These are phyloP conservation scores for Chlorella sp. DNA, from an alignment of 139 green algal genomes.

Conservation along the genomic window DNA sequence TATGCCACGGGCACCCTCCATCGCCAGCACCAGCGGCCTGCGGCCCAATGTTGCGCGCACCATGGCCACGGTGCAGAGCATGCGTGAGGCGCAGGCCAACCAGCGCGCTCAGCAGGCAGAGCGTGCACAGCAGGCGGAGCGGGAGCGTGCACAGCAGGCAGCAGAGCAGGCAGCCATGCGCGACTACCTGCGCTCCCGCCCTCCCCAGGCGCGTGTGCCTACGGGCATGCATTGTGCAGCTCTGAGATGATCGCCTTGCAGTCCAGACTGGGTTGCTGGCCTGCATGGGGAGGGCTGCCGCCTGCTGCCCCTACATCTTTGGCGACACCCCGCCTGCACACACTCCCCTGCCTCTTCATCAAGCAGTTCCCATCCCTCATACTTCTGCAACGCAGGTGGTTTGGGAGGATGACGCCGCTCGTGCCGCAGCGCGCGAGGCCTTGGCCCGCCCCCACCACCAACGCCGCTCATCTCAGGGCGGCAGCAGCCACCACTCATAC, in stretches of 20 bases:
- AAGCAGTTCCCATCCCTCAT: not conserved
- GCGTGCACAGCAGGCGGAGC: slow-evolving; percentile 1
- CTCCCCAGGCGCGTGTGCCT: not conserved
- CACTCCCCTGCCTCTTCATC: not conserved
- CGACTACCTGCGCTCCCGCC: not conserved
- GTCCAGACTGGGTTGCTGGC: too few relatives aligned
- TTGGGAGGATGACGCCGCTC: not conserved
- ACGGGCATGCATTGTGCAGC: too few relatives aligned
- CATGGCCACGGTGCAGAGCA: not conserved
- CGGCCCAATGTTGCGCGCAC: not conserved
- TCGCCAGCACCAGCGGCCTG: not conserved
- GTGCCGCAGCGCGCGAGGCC: not conserved
- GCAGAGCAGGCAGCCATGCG: slow-evolving; percentile 3
- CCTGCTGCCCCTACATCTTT: too few relatives aligned
- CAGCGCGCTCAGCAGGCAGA: not conserved
- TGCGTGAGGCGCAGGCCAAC: not conserved
- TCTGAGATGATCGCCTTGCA: too few relatives aligned
- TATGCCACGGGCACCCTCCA: not conserved
- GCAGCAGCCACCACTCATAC: too few relatives aligned
- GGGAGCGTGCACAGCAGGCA: not conserved
- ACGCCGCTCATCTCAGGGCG: not conserved
- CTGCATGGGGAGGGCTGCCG: too few relatives aligned
- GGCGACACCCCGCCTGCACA: too few relatives aligned
- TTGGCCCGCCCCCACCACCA: not conserved
- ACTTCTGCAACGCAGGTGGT: not conserved